phyloP scores from a whole-genome alignment of 1,139 yeast genomes.

The Cylindricascospora bacillispora region DNA sequence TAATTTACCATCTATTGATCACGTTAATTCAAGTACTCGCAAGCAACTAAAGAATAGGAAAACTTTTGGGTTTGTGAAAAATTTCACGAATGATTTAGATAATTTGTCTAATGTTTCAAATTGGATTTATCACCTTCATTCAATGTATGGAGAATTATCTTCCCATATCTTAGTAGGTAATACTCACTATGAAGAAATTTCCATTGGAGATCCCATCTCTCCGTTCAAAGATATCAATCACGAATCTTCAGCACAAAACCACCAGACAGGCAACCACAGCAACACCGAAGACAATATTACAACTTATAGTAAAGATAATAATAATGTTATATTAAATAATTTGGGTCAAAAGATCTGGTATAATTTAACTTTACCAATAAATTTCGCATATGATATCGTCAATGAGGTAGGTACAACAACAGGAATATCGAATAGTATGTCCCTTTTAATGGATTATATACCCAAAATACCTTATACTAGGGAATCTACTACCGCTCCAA shows the following conservation, averaged over 20 bases:
- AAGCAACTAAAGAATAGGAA: conserved; percentile 6
- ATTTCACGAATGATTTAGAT: conserved; percentile 16
- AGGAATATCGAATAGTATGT: conserved; percentile 22
- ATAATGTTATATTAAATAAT: conserved; percentile 5
- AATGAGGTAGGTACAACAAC: conserved; percentile 26
- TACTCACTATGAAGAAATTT: conserved; percentile 14
- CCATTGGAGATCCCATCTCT: too few species aligned
- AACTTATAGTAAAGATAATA: conserved; percentile 1
- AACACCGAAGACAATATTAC: neutral
- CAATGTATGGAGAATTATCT: conserved; percentile 18
- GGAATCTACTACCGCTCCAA: conserved; percentile 1
- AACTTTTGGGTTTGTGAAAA: conserved; percentile 20
- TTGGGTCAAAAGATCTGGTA: conserved; percentile 5
- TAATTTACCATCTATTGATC: conserved; percentile 16
- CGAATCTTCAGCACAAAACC: neutral
- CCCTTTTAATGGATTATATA: conserved; percentile 18
- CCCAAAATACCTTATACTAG: conserved; percentile 7
- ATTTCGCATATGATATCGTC: conserved; percentile 24
- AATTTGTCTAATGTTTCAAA: conserved; percentile 19
- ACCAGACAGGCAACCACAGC: too few species aligned
- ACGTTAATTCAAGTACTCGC: too few species aligned
- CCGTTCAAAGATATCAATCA: too few species aligned
- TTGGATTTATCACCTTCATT: conserved; percentile 23
- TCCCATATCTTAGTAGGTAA: conserved; percentile 23
- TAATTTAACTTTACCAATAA: conserved; percentile 21